Percentiles rank a stretch among this genome's conserved stretches.
Conservation (phyloP, 805 yeast genomes). For the Pichia cephalocereana region DNA sequence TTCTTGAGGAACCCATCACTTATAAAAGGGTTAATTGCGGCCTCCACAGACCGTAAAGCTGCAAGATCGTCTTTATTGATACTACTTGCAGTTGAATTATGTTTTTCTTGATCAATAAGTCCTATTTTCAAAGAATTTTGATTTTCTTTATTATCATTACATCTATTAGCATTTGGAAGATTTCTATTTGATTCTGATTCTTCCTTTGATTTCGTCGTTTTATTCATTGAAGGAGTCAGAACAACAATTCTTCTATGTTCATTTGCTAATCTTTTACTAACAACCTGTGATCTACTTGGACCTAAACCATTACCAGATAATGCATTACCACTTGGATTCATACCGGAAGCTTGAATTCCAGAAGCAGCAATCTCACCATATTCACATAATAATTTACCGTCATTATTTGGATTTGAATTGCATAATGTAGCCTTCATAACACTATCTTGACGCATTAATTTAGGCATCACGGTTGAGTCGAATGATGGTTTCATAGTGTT, state of each 20-base stretch:
- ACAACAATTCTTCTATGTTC: conserved; percentile 19
- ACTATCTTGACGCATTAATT: conserved; percentile 15
- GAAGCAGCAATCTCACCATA: conserved; percentile 54
- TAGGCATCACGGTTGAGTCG: conserved; percentile 11
- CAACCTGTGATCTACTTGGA: conserved; percentile 48
- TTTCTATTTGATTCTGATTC: neutral
- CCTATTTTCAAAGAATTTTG: neutral
- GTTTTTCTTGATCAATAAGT: neutral
- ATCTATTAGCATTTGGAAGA: neutral
- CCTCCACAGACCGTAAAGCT: conserved; percentile 10
- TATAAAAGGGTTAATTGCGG: conserved; percentile 2
- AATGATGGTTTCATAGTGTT: neutral
- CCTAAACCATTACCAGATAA: conserved; percentile 46
- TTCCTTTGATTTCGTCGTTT: neutral
- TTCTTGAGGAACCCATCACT: conserved; percentile 1
- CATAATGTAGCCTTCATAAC: neutral
- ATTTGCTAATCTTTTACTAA: conserved; percentile 38
- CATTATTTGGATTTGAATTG: conserved; percentile 6
- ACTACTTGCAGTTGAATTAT: neutral
- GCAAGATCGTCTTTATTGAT: conserved; percentile 6
- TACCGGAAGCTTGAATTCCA: conserved; percentile 32
- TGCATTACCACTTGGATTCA: conserved; percentile 15
- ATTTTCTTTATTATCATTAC: neutral
- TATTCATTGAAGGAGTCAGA: conserved; percentile 2
- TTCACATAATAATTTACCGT: conserved; percentile 24